These are phyloP conservation scores for Pichia sp. DNA, from an alignment of 1,139 yeast genomes.

Conservation along the genomic window DNA sequence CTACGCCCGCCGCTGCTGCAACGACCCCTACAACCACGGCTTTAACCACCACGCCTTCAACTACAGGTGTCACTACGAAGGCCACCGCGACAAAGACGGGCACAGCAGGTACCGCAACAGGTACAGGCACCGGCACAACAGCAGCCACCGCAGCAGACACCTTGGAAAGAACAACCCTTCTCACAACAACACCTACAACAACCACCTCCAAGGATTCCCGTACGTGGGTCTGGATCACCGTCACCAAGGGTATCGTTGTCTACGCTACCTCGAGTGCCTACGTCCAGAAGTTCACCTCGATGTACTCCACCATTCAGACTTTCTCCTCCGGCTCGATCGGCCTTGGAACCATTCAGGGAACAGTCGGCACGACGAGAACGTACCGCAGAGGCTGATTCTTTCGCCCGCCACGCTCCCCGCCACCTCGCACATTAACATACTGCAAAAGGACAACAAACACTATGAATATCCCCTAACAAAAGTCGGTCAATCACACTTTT, in stretches of 20 bases:
- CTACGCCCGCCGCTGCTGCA: constrained; percentile 18
- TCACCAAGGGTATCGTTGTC: constrained; percentile 15
- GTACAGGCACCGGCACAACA: too few relatives aligned
- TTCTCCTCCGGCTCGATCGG: constrained; percentile 55
- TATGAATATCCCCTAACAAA: background rate
- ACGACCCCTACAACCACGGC: constrained; percentile 30
- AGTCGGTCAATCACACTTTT: background rate
- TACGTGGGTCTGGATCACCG: constrained; percentile 23
- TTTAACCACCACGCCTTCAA: background rate
- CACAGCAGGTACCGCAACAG: too few relatives aligned
- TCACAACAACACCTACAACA: constrained; percentile 22
- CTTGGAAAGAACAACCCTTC: constrained; percentile 9
- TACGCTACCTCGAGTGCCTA: constrained; percentile 31
- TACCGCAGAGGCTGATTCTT: constrained; percentile 31
- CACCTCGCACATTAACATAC: too few relatives aligned
- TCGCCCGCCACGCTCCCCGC: background rate
- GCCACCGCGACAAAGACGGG: background rate
- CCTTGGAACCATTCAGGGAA: constrained; percentile 52
- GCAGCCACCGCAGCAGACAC: constrained; percentile 20
- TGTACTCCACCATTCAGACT: constrained; percentile 37
- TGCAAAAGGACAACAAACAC: too few relatives aligned
- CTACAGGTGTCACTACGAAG: background rate
- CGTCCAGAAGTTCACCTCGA: constrained; percentile 45
- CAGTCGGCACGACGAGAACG: constrained; percentile 51
- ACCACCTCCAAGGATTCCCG: constrained; percentile 18